These are phyloP conservation scores for Aschersonia sp. DNA, from an alignment of 2,329 filamentous ascomycete species.

Conservation along the genomic window DNA sequence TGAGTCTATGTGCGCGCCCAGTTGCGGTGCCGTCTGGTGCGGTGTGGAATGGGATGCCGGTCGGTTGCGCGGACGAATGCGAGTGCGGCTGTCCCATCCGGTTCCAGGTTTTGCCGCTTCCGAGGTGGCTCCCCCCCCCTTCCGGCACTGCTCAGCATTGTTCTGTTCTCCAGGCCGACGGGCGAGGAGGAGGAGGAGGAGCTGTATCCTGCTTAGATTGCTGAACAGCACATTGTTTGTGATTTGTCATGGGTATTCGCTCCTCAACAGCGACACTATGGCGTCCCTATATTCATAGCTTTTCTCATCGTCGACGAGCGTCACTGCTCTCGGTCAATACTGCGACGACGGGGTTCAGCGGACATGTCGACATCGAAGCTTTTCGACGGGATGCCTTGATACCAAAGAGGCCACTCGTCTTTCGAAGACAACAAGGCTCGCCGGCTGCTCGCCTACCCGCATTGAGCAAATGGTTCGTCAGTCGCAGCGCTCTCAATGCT, in stretches of 20 bases:
- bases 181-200: too few relatives aligned
- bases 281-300: conserved; percentile 2
- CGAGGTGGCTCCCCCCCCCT: background rate
- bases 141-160: background rate
- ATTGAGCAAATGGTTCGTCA: conserved; percentile 42
- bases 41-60: background rate
- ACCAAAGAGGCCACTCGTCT: conserved; percentile 31
- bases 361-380: conserved; percentile 16
- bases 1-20: background rate
- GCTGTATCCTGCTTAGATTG: background rate
- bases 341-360: conserved; percentile 4
- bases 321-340: conserved; percentile 1
- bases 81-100: background rate
- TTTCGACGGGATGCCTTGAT: conserved; percentile 41
- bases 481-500: background rate
- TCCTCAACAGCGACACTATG: background rate
- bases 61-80: background rate
- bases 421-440: conserved; percentile 30
- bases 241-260: conserved; percentile 2
- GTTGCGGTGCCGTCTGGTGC: background rate
- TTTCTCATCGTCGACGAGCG: background rate
- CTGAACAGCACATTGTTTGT: background rate
- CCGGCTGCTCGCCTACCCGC: conserved; percentile 29
- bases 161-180: too few relatives aligned
- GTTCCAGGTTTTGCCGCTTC: conserved; percentile 4